A percentile compares a stretch with the other conserved stretches of the same genome.
phyloP scores from a whole-genome alignment of 2,329 filamentous ascomycete species.

The Aureobasidium sp. region DNA sequence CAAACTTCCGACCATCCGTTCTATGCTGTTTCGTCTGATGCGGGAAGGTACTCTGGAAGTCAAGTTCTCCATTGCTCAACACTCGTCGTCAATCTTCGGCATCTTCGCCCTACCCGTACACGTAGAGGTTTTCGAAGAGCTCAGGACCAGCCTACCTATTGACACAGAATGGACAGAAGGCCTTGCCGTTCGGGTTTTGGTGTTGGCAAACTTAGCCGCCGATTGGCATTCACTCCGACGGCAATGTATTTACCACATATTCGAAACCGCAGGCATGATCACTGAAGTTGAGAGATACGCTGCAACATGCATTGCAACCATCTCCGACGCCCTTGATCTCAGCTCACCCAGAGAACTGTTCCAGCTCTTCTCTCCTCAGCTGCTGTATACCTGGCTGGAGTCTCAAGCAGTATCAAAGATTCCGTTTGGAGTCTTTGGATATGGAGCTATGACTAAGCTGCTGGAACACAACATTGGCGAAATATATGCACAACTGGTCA shows the following conservation, averaged over 20 bases:
- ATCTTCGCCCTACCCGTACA: conserved; percentile 76
- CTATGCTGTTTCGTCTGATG: conserved; percentile 66
- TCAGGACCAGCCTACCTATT: conserved; percentile 68
- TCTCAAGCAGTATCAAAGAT: conserved; percentile 57
- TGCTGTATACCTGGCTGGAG: conserved; percentile 85
- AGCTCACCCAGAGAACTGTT: conserved; percentile 64
- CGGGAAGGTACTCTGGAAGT: conserved; percentile 56
- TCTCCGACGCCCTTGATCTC: conserved; percentile 58
- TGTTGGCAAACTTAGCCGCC: conserved; percentile 68
- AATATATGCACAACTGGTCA: conserved; percentile 68
- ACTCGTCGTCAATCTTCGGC: conserved; percentile 66
- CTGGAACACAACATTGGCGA: conserved; percentile 65
- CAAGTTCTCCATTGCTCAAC: conserved; percentile 64
- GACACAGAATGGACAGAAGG: conserved; percentile 67
- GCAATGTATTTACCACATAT: conserved; percentile 84
- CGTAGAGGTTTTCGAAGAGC: conserved; percentile 73
- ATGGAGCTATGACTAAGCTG: conserved; percentile 58
- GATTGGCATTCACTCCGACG: conserved; percentile 79
- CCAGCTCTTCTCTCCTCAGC: conserved; percentile 72
- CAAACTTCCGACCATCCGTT: conserved; percentile 52
- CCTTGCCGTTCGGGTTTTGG: conserved; percentile 71
- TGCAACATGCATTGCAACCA: conserved; percentile 56
- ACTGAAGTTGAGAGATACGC: conserved; percentile 59
- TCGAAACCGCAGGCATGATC: conserved; percentile 76
- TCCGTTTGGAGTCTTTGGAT: conserved; percentile 80